A percentile compares a stretch with the other conserved stretches of the same genome.
These are phyloP conservation scores for Trichoderma harzianum DNA, from an alignment of 2,329 filamentous ascomycete species.

Conservation along the genomic window DNA sequence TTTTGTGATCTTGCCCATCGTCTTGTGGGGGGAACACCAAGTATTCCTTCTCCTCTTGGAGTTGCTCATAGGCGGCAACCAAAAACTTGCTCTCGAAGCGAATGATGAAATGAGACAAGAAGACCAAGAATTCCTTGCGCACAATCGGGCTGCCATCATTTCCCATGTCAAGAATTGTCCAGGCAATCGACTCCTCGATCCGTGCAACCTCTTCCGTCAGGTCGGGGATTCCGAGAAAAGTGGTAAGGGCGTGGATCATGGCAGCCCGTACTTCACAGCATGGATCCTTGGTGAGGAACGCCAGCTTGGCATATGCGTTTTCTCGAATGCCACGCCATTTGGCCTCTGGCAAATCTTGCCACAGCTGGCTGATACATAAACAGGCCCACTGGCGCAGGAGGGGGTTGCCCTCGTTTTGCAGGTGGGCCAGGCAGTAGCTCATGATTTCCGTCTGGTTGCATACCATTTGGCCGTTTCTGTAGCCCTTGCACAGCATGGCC, in stretches of 20 bases:
- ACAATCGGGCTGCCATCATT: slow-evolving; percentile 94
- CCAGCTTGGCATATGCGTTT: slow-evolving; percentile 77
- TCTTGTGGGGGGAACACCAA: slow-evolving; percentile 53
- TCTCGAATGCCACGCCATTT: slow-evolving; percentile 95
- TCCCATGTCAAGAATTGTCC: slow-evolving; percentile 85
- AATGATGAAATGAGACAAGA: slow-evolving; percentile 86
- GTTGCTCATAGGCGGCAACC: slow-evolving; percentile 86
- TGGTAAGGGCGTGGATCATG: slow-evolving; percentile 89
- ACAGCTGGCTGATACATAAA: slow-evolving; percentile 90
- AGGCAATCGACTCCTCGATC: slow-evolving; percentile 86
- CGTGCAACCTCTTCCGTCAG: slow-evolving; percentile 86
- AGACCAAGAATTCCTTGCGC: slow-evolving; percentile 86
- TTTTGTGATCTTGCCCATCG: slow-evolving; percentile 56
- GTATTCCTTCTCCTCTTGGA: slow-evolving; percentile 77
- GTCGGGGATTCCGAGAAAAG: slow-evolving; percentile 90
- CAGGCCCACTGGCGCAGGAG: slow-evolving; percentile 93
- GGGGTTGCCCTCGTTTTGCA: slow-evolving; percentile 82
- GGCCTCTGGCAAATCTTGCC: slow-evolving; percentile 84
- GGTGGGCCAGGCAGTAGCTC: slow-evolving; percentile 77
- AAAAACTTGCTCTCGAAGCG: slow-evolving; percentile 91
- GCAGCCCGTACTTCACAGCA: slow-evolving; percentile 91
- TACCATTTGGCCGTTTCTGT: slow-evolving; percentile 85
- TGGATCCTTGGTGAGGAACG: slow-evolving; percentile 75
- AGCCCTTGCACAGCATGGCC: slow-evolving; percentile 93
- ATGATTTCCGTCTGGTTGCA: slow-evolving; percentile 90